These are phyloP conservation scores for Pycnococcus provasolii DNA, from an alignment of 139 green algal genomes.

Conservation along the genomic window DNA sequence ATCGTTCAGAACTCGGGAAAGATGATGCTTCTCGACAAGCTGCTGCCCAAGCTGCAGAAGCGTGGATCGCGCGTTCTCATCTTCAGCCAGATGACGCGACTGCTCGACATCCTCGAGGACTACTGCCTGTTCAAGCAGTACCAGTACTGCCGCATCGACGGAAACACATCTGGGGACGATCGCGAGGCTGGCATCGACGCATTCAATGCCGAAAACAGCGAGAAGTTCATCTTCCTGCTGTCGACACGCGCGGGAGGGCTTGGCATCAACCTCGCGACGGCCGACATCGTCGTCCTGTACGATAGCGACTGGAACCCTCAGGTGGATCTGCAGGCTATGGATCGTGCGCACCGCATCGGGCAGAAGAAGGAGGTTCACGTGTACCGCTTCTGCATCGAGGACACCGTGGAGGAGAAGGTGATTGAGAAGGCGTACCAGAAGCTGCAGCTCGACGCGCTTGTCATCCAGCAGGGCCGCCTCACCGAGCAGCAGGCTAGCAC, in stretches of 20 bases:
- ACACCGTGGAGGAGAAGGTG: slow-evolving; percentile 98
- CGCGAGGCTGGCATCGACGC: slow-evolving; percentile 80
- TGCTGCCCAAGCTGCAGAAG: slow-evolving; percentile 69
- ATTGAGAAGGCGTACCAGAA: slow-evolving; percentile 99
- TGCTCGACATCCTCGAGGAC: slow-evolving; percentile 95
- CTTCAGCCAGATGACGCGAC: slow-evolving; percentile 85
- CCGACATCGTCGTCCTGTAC: slow-evolving; percentile 94
- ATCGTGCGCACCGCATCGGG: slow-evolving; percentile 94
- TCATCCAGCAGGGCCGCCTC: slow-evolving; percentile 97
- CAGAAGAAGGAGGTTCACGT: slow-evolving; percentile 98
- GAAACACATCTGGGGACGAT: slow-evolving; percentile 91
- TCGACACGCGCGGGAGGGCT: slow-evolving; percentile 88
- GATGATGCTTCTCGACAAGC: slow-evolving; percentile 82
- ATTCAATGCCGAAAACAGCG: slow-evolving; percentile 71
- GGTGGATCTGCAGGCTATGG: slow-evolving; percentile 93
- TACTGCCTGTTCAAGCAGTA: slow-evolving; percentile 73
- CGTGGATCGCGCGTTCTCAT: slow-evolving; percentile 74
- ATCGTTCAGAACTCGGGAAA: slow-evolving; percentile 74
- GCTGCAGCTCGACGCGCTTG: slow-evolving; percentile 92
- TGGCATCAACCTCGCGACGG: slow-evolving; percentile 94
- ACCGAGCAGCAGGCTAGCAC: slow-evolving; percentile 55
- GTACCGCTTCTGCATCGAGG: slow-evolving; percentile 94
- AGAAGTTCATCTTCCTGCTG: slow-evolving; percentile 93
- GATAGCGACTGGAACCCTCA: slow-evolving; percentile 72
- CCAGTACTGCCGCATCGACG: slow-evolving; percentile 91